A percentile compares a stretch with the other conserved stretches of the same genome.
phyloP scores from a whole-genome alignment of 768 basidiomycete genomes.

The Russula sp. region DNA sequence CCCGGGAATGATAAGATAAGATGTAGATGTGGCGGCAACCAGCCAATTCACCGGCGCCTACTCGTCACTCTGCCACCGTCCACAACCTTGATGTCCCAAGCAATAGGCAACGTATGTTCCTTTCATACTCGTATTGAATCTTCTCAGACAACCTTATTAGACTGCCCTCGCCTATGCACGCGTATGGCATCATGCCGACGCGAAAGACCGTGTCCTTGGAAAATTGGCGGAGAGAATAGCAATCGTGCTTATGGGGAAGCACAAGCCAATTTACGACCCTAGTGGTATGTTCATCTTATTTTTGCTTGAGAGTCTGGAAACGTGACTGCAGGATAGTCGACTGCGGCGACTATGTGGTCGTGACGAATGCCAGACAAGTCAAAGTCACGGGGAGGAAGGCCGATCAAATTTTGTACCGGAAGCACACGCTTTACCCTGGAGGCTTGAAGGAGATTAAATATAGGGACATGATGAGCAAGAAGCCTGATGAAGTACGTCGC shows the following conservation, averaged over 20 bases:
- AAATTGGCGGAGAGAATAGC: constrained; percentile 94
- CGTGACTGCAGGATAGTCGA: constrained; percentile 56
- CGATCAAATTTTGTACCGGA: constrained; percentile 81
- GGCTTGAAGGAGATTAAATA: constrained; percentile 91
- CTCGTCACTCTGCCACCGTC: background rate
- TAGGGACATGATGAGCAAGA: constrained; percentile 73
- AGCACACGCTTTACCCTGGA: constrained; percentile 91
- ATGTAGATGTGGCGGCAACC: background rate
- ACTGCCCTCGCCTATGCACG: constrained; percentile 95
- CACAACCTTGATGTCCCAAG: constrained; percentile 62
- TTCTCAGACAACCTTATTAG: constrained; percentile 41
- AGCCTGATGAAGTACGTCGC: constrained; percentile 80
- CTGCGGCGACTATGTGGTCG: constrained; percentile 96
- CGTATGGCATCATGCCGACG: constrained; percentile 95
- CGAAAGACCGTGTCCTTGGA: constrained; percentile 86
- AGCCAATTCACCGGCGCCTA: background rate
- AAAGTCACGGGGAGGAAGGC: constrained; percentile 88
- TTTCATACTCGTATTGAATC: background rate
- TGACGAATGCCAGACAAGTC: constrained; percentile 82
- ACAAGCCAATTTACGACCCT: constrained; percentile 96
- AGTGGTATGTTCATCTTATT: constrained; percentile 51
- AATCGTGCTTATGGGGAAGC: constrained; percentile 96
- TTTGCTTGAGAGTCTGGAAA: background rate
- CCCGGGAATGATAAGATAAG: constrained; percentile 18
- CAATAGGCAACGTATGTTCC: constrained; percentile 70